phyloP scores from a whole-genome alignment of 768 basidiomycete genomes.

The Agaricus blazei region DNA sequence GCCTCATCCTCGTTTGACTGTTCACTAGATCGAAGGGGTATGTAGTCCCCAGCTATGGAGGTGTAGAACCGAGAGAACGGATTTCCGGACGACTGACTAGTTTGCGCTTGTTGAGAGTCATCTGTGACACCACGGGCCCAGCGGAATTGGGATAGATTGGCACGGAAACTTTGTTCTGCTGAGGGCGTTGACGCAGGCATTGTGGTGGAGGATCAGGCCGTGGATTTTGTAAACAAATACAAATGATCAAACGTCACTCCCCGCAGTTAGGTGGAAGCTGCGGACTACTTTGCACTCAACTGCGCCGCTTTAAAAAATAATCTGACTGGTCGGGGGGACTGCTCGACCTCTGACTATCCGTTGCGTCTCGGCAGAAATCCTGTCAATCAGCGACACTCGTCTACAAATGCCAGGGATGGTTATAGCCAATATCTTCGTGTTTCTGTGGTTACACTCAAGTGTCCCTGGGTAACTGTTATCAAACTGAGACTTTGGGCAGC shows the following conservation, averaged over 20 bases:
- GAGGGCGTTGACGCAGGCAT: conserved; percentile 24
- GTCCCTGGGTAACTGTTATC: too few species aligned
- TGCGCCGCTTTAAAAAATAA: too few species aligned
- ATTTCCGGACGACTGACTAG: conserved; percentile 37
- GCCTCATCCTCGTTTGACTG: conserved; percentile 93
- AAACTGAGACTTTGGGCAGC: too few species aligned
- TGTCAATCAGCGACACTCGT: too few species aligned
- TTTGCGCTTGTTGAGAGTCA: conserved; percentile 52
- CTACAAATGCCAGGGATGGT: too few species aligned
- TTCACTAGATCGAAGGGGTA: conserved; percentile 80
- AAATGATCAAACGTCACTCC: not conserved
- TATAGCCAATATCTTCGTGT: too few species aligned
- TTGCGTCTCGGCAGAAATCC: too few species aligned
- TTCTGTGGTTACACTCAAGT: too few species aligned
- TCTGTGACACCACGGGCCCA: conserved; percentile 74
- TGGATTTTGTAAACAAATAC: conserved; percentile 4
- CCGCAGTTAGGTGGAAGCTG: not conserved
- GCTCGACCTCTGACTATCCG: too few species aligned
- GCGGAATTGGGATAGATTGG: conserved; percentile 78
- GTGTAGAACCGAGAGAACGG: conserved; percentile 88
- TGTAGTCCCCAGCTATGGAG: conserved; percentile 78
- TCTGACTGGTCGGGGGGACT: too few species aligned
- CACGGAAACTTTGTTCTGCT: conserved; percentile 66
- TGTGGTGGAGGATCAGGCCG: conserved; percentile 2
- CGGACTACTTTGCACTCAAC: not conserved